phyloP scores from a whole-genome alignment of 805 yeast species.

The Starmerella stellata region DNA sequence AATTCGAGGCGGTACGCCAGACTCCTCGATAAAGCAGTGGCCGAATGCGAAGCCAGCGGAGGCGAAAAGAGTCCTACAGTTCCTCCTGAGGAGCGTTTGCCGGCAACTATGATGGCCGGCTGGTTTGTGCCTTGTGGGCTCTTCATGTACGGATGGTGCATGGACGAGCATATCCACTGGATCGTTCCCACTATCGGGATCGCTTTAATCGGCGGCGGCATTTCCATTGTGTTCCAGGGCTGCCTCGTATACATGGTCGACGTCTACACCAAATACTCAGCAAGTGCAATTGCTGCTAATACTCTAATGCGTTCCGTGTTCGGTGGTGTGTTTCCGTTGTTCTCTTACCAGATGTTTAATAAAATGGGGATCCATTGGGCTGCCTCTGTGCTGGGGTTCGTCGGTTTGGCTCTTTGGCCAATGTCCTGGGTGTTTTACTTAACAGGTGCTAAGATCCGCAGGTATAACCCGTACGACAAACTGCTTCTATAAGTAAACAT shows the following conservation, averaged over 20 bases:
- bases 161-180: constrained; percentile 31
- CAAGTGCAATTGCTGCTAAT: constrained; percentile 43
- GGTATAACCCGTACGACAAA: constrained; percentile 13
- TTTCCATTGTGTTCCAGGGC: constrained; percentile 42
- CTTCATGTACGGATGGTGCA: constrained; percentile 49
- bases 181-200: constrained; percentile 40
- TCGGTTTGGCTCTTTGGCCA: constrained; percentile 28
- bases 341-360: constrained; percentile 42
- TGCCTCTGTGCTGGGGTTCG: constrained; percentile 31
- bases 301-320: constrained; percentile 39
- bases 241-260: constrained; percentile 46
- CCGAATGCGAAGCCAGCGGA: too few relatives aligned
- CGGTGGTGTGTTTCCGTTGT: constrained; percentile 47
- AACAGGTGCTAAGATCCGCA: constrained; percentile 27
- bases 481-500: constrained; percentile 7
- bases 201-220: constrained; percentile 33
- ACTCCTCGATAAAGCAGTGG: constrained; percentile 12
- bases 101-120: constrained; percentile 33
- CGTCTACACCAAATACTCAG: constrained; percentile 39
- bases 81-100: constrained; percentile 42
- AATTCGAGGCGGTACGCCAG: constrained; percentile 19
- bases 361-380: constrained; percentile 40
- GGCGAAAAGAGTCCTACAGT: too few relatives aligned
- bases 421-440: constrained; percentile 39
- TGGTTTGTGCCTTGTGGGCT: constrained; percentile 36